Conservation (phyloP, 306 rosid genomes). For the Inga leiocalycina region DNA sequence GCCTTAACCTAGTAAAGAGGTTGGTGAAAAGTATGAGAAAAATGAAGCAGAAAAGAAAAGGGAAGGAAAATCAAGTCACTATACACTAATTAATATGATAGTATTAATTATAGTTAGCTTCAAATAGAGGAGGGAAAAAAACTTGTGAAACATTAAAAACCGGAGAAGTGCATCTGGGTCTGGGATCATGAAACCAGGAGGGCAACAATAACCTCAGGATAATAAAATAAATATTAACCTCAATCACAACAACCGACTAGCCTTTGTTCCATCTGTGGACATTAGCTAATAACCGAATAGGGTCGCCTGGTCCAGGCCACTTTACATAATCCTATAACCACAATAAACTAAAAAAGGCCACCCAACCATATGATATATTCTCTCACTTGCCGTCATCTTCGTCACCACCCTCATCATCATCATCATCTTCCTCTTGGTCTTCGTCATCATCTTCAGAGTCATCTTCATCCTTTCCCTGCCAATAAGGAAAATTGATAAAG, state of each 20-base stretch:
- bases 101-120: neutral
- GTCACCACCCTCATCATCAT: slow-evolving; percentile 37
- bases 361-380: slow-evolving; percentile 19
- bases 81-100: slow-evolving; percentile 17
- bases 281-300: slow-evolving; percentile 37
- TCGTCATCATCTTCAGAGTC: slow-evolving; percentile 73
- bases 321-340: slow-evolving; percentile 54
- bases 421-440: slow-evolving; percentile 60
- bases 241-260: slow-evolving; percentile 36
- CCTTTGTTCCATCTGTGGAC: slow-evolving; percentile 30
- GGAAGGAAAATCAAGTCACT: neutral
- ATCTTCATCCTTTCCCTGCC: slow-evolving; percentile 70
- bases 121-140: slow-evolving; percentile 20
- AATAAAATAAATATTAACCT: slow-evolving; percentile 23
- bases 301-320: slow-evolving; percentile 41
- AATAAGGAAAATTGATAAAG: neutral
- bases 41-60: no score
- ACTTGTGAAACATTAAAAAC: slow-evolving; percentile 22
- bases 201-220: slow-evolving; percentile 39
- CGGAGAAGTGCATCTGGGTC: slow-evolving; percentile 21
- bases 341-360: slow-evolving; percentile 12
- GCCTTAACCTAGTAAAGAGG: no score
- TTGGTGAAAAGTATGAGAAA: no score
- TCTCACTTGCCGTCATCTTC: slow-evolving; percentile 72
- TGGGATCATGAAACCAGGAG: slow-evolving; percentile 31